Evolutionary conservation across 2,329 filamentous ascomycete species (phyloP), one percentile per base, ranked within the genome.

Genomic region (Monosporascus sp.): DNA sequence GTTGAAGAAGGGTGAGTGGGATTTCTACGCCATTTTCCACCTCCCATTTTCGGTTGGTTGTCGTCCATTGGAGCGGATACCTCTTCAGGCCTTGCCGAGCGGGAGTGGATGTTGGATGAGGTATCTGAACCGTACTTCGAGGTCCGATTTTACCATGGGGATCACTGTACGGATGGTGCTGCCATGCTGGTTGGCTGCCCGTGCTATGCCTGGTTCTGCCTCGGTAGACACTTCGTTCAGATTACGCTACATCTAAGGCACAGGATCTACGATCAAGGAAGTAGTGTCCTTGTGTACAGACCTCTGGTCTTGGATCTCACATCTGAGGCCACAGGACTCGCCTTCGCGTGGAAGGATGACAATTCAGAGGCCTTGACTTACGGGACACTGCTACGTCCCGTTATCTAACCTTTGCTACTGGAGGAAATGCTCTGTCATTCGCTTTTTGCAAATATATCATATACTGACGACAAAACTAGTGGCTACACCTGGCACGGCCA

Each of bases 1-100:
- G 64, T 74, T 99, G 67, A 99, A 99, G 81, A 99, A 99, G 76
- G 84, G 89, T 89, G 74, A 62, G 80, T 76, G 36, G 49, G 15
- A 36, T 48, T 25, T 46, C 38, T 24, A 15, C 44, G 9, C 38
- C 27, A 52, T 43, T 50, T 20, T 27, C 50, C 46, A 37, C 22
- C 39, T 50, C 18, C 39, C 5, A 37, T 51, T 44, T 44, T 49
- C 49, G 27, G 48, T 22, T 9, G 45, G 36, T 11, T 27, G 18
- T 27, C n/a, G 11, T 17, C 24, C 17, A 27, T 20, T 37, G 11
- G 43, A 5, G 46, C 11, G n/a, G 39, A 31, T 45, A 44, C n/a
- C 24, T 35, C 39, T 45, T 37, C 31, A 11, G 11, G 31, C 31
- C 31, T 35, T 35, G 31, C 9, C 31, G 31, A 35, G 31, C 31